Evolutionary conservation across 768 basidiomycete genomes (phyloP), one percentile per base, ranked within the genome.

Genomic region (Dioszegia hungarica): DNA sequence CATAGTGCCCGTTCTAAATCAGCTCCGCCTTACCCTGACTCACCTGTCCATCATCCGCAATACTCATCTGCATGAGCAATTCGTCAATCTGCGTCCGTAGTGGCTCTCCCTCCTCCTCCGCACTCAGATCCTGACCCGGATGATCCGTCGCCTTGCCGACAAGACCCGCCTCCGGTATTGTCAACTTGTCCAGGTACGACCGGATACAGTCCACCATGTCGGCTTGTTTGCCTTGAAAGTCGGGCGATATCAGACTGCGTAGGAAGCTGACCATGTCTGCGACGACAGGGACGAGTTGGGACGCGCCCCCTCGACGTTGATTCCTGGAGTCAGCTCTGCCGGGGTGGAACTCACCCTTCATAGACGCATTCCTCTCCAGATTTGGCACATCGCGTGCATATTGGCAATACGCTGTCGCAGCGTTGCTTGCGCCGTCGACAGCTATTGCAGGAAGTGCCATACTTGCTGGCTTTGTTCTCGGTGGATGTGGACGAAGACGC

Each of bases 1-100:
- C 62, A 41, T 51, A 60, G 53, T 63, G 62, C n/a, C 53, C 57
- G 41, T 59, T 63, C 62, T 63, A 33, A 40, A 40, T 40, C 20
- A 40, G 39, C 39, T 6, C 24, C 3, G 4, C 19, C n/a, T 8
- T 20, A 20, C 15, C 12, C 33, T 6, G 20, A n/a, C 56, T 34
- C 38, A 62, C 60, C 51, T 62, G 46, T 27, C 60, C 60, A 22
- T 62, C 56, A 24, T 62, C 60, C 22, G 56, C 56, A n/a, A 62
- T 40, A 20, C 53, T 56, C 60, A 62, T 62, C 20, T 62, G 60
- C 60, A 62, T 62, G 31, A 62, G 37, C 17, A 62, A 31, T 29
- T 62, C 60, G 44, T 62, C 60, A 24, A 62, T 44, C 25, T 62
- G 56, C 22, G 56, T 12, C 19, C 40, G n/a, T 11, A 34, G 17